A percentile compares a stretch with the other conserved stretches of the same genome.
Evolutionary conservation across 2,329 filamentous ascomycete species (phyloP).

Genomic region (Xylaria sp.): DNA sequence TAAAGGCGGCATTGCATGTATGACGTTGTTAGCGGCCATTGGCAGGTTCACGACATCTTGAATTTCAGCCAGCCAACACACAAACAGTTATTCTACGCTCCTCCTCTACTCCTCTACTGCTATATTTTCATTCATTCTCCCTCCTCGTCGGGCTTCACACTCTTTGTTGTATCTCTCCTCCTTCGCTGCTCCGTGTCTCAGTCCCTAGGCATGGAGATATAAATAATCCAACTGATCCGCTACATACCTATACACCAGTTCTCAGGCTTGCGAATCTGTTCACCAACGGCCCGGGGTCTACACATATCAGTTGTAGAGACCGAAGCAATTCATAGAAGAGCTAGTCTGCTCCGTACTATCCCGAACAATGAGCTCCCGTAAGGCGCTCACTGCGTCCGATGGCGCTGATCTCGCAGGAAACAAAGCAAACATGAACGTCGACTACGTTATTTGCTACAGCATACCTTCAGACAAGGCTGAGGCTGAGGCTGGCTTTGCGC

Average conservation of each 20-base stretch:
- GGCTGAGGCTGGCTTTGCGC: conserved; percentile 77
- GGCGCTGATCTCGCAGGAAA: conserved; percentile 36
- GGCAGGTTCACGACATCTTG: conserved; percentile 5
- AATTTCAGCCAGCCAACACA: neutral
- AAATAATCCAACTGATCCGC: neutral
- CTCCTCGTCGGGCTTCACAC: no score
- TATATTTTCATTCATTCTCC: no score
- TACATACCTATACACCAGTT: neutral
- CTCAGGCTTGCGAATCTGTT: neutral
- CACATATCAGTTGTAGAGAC: neutral
- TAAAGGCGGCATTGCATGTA: conserved; percentile 24
- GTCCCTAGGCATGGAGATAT: no score
- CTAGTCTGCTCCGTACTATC: neutral
- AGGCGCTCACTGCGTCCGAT: conserved; percentile 37
- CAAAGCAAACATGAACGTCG: conserved; percentile 62
- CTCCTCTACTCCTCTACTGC: no score
- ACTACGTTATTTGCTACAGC: conserved; percentile 85
- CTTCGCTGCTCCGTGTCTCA: no score
- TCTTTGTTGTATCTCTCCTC: neutral
- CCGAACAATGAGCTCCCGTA: conserved; percentile 37
- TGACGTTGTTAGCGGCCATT: conserved; percentile 28
- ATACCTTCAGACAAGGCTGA: conserved; percentile 69
- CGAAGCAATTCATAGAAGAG: neutral
- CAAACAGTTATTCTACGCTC: no score
- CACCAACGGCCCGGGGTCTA: neutral